Evolutionary conservation across 495 filamentous ascomycete genomes (phyloP).

Genomic region (Penicillium bovifimosum): DNA sequence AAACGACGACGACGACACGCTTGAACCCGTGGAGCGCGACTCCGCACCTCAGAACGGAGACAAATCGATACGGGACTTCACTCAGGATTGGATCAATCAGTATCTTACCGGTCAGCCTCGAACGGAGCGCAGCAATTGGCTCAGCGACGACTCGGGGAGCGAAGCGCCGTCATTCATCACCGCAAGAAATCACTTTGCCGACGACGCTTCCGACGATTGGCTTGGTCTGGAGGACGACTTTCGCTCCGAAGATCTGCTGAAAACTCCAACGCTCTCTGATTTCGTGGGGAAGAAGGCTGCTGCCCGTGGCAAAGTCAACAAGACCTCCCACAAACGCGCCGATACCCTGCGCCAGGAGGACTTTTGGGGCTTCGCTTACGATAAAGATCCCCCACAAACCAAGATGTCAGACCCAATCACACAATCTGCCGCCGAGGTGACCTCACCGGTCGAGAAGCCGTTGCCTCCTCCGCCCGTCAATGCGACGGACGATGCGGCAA

Average conservation of each 20-base stretch:
- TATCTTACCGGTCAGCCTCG: conserved; percentile 57
- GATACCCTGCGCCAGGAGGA: conserved; percentile 61
- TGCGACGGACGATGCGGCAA: conserved; percentile 12
- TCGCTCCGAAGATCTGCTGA: conserved; percentile 36
- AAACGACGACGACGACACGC: conserved; percentile 23
- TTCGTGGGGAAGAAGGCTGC: conserved; percentile 30
- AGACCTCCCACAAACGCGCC: conserved; percentile 48
- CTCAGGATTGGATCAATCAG: conserved; percentile 73
- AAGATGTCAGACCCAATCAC: conserved; percentile 32
- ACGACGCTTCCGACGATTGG: conserved; percentile 41
- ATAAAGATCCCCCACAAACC: conserved; percentile 34
- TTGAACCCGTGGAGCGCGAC: conserved; percentile 22
- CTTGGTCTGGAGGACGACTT: conserved; percentile 42
- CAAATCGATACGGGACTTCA: conserved; percentile 52
- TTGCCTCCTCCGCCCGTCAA: conserved; percentile 41
- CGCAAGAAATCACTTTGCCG: conserved; percentile 39
- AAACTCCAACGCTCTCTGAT: conserved; percentile 41
- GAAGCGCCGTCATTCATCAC: conserved; percentile 45
- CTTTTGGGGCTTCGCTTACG: conserved; percentile 46
- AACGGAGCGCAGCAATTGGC: conserved; percentile 63
- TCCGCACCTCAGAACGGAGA: conserved; percentile 34
- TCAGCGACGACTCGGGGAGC: conserved; percentile 66
- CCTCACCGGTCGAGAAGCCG: conserved; percentile 40
- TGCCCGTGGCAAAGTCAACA: conserved; percentile 39
- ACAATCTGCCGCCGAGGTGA: conserved; percentile 21